Percentiles rank a stretch among this genome's conserved stretches.
Conservation (phyloP, 2,329 filamentous ascomycete species). For the Aspergillus brunneoviolaceus region DNA sequence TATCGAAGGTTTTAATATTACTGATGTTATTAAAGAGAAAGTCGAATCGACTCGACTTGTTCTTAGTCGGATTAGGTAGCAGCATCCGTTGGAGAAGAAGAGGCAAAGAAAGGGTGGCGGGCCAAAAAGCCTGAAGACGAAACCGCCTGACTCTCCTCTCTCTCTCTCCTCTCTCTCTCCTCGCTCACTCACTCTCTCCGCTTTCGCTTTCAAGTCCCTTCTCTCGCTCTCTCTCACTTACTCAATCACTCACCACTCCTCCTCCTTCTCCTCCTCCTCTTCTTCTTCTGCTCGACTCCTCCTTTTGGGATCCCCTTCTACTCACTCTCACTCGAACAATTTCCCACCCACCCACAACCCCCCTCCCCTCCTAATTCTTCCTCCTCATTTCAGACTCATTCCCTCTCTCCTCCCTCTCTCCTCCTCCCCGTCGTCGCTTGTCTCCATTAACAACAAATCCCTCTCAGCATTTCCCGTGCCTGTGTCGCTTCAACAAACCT, state of each 20-base stretch:
- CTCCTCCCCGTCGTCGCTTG: neutral
- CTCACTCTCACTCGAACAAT: neutral
- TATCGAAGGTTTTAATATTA: neutral
- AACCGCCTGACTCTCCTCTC: constrained; percentile 6
- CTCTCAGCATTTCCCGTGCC: neutral
- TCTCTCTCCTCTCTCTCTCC: neutral
- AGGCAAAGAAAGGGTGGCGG: constrained; percentile 6
- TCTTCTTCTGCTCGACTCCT: neutral
- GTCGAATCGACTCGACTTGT: neutral
- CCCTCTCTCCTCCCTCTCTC: neutral
- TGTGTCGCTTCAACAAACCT: neutral
- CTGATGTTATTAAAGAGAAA: neutral
- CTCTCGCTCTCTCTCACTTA: neutral
- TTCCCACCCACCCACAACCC: no score
- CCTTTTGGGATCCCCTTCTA: neutral
- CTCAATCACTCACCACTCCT: neutral
- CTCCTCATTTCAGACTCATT: neutral
- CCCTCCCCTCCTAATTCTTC: neutral
- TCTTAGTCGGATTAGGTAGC: neutral
- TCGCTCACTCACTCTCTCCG: neutral
- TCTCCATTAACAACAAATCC: neutral
- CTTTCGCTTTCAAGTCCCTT: constrained; percentile 6
- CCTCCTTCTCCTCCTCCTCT: neutral
- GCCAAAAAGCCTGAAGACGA: constrained; percentile 9
- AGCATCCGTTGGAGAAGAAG: neutral